Conservation (phyloP, 2,329 filamentous ascomycete species). For the Dothidotthia symphoricarpi region DNA sequence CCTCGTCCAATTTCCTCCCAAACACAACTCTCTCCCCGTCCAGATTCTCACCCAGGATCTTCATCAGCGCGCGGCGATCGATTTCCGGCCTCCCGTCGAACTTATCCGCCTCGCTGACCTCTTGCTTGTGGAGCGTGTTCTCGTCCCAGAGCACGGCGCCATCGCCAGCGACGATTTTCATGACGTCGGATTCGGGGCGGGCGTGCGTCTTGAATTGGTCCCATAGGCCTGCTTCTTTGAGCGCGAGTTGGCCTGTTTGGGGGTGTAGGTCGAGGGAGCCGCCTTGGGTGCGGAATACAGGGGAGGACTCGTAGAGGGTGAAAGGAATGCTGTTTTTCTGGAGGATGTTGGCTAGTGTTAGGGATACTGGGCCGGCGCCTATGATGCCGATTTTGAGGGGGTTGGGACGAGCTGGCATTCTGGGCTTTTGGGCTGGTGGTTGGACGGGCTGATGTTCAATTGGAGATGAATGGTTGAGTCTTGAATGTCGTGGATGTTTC, state of each 20-base stretch:
- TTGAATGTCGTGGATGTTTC: no score
- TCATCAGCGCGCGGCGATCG: slow-evolving; percentile 44
- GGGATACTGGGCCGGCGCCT: slow-evolving; percentile 46
- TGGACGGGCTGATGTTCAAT: no score
- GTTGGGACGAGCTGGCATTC: neutral
- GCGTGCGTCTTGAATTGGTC: slow-evolving; percentile 52
- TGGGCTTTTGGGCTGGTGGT: no score
- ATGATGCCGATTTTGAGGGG: slow-evolving; percentile 38
- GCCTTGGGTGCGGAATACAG: slow-evolving; percentile 36
- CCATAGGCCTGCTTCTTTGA: slow-evolving; percentile 53
- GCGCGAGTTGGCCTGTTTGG: slow-evolving; percentile 51
- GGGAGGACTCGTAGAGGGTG: slow-evolving; percentile 49
- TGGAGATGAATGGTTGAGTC: no score
- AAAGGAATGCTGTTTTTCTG: slow-evolving; percentile 48
- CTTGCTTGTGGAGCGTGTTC: slow-evolving; percentile 35
- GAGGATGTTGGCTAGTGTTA: slow-evolving; percentile 55
- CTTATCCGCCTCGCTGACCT: slow-evolving; percentile 36
- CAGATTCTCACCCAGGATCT: slow-evolving; percentile 47
- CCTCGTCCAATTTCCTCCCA: slow-evolving; percentile 36
- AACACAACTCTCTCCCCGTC: slow-evolving; percentile 40
- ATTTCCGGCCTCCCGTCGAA: slow-evolving; percentile 48
- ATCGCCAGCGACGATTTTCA: slow-evolving; percentile 47
- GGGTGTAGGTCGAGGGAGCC: slow-evolving; percentile 55
- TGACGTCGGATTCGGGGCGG: slow-evolving; percentile 54
- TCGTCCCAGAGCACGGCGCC: slow-evolving; percentile 34